Evolutionary conservation across 179 eudicot genomes (phyloP).

Genomic region (Beta macrorhiza): DNA sequence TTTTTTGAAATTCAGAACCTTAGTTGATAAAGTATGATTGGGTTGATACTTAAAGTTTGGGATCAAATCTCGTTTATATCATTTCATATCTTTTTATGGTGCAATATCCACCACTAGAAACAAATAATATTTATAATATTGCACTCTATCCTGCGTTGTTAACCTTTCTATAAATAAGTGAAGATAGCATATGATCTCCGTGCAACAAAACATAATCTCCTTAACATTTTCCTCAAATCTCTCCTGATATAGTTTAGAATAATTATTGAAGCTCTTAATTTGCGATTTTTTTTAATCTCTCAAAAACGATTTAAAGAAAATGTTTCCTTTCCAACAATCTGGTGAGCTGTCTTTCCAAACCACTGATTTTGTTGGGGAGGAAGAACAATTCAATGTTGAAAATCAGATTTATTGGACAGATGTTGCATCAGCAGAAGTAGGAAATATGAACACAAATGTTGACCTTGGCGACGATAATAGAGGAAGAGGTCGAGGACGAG

Average conservation of each 20-base stretch:
- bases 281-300: neutral
- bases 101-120: too few species aligned
- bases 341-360: constrained; percentile 17
- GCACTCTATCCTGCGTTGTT: too few species aligned
- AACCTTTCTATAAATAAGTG: neutral
- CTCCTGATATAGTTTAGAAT: neutral
- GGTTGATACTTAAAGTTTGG: too few species aligned
- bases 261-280: neutral
- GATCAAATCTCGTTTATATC: too few species aligned
- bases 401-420: constrained; percentile 14
- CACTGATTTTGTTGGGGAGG: constrained; percentile 13
- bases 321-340: constrained; percentile 28
- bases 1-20: too few species aligned
- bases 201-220: neutral
- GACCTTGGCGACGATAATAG: neutral
- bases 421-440: constrained; percentile 10
- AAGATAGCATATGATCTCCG: constrained; percentile 9
- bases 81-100: too few species aligned
- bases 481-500: constrained; percentile 18
- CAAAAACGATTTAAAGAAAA: neutral
- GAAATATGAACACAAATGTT: neutral
- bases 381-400: constrained; percentile 16
- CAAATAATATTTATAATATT: too few species aligned
- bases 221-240: neutral
- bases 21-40: too few species aligned